Percentiles rank a stretch among this genome's conserved stretches.
These are phyloP conservation scores for Kondoa subrosea DNA, from an alignment of 768 basidiomycete species.

Conservation along the genomic window DNA sequence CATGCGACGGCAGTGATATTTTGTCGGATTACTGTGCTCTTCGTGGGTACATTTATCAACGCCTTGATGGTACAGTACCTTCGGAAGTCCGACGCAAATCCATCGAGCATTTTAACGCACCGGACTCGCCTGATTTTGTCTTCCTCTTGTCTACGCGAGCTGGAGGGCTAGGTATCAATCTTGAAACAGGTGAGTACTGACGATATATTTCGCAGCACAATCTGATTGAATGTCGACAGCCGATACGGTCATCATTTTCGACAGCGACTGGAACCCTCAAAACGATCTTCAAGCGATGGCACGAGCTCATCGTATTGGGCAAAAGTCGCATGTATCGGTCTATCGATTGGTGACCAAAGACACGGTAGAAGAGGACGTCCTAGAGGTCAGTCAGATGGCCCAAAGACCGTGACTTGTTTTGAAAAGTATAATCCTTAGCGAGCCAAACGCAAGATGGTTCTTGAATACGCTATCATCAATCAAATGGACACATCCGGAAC, in stretches of 20 bases:
- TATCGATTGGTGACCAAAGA: constrained; percentile 98
- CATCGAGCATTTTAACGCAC: constrained; percentile 91
- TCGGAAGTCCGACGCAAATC: constrained; percentile 86
- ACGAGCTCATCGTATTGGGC: constrained; percentile 94
- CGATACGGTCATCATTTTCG: constrained; percentile 96
- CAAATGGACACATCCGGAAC: constrained; percentile 99
- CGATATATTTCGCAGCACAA: too few species aligned
- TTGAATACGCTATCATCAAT: constrained; percentile 99
- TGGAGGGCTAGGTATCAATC: constrained; percentile 92
- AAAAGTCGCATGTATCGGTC: constrained; percentile 95
- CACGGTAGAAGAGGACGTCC: constrained; percentile 96
- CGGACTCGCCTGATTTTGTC: constrained; percentile 83
- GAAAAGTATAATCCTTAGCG: constrained; percentile 32
- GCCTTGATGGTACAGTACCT: constrained; percentile 76
- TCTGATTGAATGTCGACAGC: constrained; percentile 35
- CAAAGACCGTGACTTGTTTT: background rate
- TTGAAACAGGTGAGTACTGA: constrained; percentile 52
- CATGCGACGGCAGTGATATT: too few species aligned
- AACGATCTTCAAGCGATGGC: constrained; percentile 93
- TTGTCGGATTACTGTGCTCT: constrained; percentile 89
- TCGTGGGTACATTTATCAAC: constrained; percentile 78
- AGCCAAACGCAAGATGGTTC: constrained; percentile 97
- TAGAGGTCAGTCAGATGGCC: constrained; percentile 39
- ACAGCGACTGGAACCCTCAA: constrained; percentile 44
- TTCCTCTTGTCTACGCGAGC: constrained; percentile 93